phyloP scores from a whole-genome alignment of 495 filamentous ascomycete genomes.

The Neurospora sp. region DNA sequence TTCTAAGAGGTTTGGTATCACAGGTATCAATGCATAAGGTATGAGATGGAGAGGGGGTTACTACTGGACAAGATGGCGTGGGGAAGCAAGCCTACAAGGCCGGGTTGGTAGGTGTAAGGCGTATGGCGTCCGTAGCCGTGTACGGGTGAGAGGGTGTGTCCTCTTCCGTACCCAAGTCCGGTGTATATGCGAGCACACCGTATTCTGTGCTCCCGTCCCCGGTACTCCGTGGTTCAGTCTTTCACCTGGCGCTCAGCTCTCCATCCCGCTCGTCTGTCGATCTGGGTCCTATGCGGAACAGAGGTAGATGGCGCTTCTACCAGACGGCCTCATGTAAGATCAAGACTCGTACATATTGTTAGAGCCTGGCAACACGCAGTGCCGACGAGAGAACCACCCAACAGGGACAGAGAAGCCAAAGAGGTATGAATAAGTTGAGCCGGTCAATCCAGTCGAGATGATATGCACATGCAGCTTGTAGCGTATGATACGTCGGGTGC shows the following conservation, averaged over 20 bases:
- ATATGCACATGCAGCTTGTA: background rate
- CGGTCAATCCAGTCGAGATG: background rate
- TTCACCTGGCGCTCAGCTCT: background rate
- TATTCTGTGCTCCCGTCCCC: background rate
- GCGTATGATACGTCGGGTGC: background rate
- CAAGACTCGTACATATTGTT: background rate
- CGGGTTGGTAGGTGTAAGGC: background rate
- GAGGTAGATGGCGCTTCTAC: background rate
- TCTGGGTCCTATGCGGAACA: background rate
- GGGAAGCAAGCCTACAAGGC: background rate
- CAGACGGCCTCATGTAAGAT: background rate
- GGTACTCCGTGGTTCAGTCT: background rate
- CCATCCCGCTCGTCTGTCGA: background rate
- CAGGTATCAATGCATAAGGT: conserved; percentile 25
- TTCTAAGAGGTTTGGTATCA: conserved; percentile 17
- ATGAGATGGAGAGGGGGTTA: conserved; percentile 7
- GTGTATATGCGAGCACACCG: background rate
- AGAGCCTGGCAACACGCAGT: background rate
- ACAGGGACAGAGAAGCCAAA: background rate
- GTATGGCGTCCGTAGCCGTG: background rate
- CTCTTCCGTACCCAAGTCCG: background rate
- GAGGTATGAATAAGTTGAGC: background rate
- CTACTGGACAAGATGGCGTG: conserved; percentile 3
- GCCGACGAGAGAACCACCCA: background rate
- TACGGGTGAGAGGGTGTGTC: background rate